These are phyloP conservation scores for Waltergamsia citrina DNA, from an alignment of 2,329 filamentous ascomycete species.

Conservation along the genomic window DNA sequence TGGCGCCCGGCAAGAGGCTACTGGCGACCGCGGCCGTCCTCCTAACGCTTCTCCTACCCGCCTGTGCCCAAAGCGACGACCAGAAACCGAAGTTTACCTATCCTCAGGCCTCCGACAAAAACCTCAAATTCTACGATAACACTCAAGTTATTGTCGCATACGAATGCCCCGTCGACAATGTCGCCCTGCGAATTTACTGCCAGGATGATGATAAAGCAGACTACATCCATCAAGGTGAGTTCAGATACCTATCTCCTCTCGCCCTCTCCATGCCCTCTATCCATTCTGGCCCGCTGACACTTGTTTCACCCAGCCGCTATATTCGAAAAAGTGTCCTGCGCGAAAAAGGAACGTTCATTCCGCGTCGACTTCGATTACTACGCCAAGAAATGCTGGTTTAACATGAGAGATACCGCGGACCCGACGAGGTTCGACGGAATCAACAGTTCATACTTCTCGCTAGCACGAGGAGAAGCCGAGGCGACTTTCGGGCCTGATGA, in stretches of 20 bases:
- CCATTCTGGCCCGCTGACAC: too few relatives aligned
- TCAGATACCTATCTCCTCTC: too few relatives aligned
- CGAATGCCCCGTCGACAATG: background rate
- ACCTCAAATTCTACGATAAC: background rate
- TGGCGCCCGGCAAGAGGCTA: too few relatives aligned
- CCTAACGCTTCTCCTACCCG: background rate
- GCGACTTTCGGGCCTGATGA: background rate
- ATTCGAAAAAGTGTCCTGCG: background rate
- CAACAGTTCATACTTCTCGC: slow-evolving; percentile 3
- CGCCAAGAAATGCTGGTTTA: slow-evolving; percentile 10
- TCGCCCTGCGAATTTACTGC: background rate
- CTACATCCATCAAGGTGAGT: background rate
- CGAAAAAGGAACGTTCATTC: slow-evolving; percentile 1
- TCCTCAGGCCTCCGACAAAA: background rate
- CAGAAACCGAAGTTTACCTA: background rate
- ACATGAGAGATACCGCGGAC: slow-evolving; percentile 4
- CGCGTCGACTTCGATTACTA: slow-evolving; percentile 12
- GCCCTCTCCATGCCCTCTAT: background rate
- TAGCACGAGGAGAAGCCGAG: background rate
- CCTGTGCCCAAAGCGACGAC: background rate
- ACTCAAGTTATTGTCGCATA: background rate
- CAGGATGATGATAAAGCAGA: background rate
- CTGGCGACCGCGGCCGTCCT: background rate
- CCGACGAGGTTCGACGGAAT: too few relatives aligned
- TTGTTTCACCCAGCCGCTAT: background rate